Conservation (phyloP, 2,329 filamentous ascomycete species). For the Penicillium sumatraense region DNA sequence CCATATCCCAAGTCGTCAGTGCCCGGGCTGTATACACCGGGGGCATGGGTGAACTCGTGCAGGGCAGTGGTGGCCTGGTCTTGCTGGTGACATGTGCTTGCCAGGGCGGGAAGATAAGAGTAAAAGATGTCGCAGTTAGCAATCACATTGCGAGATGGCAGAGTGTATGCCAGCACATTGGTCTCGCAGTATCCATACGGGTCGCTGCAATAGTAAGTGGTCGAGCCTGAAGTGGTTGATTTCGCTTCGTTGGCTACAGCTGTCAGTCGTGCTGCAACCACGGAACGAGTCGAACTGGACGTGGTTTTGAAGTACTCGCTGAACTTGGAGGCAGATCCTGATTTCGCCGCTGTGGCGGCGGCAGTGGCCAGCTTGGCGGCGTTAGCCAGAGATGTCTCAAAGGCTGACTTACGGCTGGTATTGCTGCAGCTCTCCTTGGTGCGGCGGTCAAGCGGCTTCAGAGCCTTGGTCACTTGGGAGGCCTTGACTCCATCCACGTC, state of each 20-base stretch:
- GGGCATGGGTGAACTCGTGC: slow-evolving; percentile 69
- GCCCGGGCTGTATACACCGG: slow-evolving; percentile 57
- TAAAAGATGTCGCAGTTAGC: slow-evolving; percentile 67
- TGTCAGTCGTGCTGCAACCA: slow-evolving; percentile 58
- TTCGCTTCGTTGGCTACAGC: slow-evolving; percentile 61
- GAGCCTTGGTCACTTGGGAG: slow-evolving; percentile 53
- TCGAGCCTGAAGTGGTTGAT: slow-evolving; percentile 53
- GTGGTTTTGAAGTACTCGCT: slow-evolving; percentile 67
- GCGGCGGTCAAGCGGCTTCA: slow-evolving; percentile 50
- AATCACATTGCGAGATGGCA: slow-evolving; percentile 59
- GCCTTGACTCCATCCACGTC: slow-evolving; percentile 62
- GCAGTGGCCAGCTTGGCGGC: slow-evolving; percentile 52
- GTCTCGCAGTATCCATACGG: slow-evolving; percentile 56
- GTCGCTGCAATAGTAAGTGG: slow-evolving; percentile 65
- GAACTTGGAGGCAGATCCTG: slow-evolving; percentile 43
- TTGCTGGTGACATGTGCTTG: slow-evolving; percentile 63
- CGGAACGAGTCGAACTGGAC: slow-evolving; percentile 48
- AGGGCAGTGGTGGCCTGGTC: slow-evolving; percentile 68
- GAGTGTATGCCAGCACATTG: slow-evolving; percentile 65
- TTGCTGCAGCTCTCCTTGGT: slow-evolving; percentile 60
- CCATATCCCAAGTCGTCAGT: slow-evolving; percentile 65
- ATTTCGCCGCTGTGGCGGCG: slow-evolving; percentile 57
- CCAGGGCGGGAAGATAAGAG: slow-evolving; percentile 53
- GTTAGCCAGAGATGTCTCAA: slow-evolving; percentile 58
- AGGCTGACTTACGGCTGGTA: slow-evolving; percentile 49